phyloP scores from a whole-genome alignment of 148 eudicot species.

The Amaranthus hypochondriacus region DNA sequence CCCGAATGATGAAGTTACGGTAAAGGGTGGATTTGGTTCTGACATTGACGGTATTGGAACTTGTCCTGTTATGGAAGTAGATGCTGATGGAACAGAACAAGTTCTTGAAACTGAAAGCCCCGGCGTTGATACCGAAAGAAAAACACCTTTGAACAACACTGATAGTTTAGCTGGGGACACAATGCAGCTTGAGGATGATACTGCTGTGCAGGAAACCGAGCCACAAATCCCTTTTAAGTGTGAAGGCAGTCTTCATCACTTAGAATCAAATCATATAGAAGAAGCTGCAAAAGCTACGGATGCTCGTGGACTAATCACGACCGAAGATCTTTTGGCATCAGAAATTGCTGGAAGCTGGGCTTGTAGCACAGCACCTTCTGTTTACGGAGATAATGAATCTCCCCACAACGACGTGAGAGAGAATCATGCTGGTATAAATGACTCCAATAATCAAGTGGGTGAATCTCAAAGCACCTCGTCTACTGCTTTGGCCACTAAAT shows the following conservation, averaged over 20 bases:
- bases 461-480: constrained; percentile 52
- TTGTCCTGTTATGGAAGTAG: constrained; percentile 44
- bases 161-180: constrained; percentile 48
- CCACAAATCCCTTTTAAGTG: constrained; percentile 26
- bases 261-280: constrained; percentile 24
- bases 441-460: constrained; percentile 49
- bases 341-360: constrained; percentile 95
- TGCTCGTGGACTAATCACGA: constrained; percentile 46
- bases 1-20: constrained; percentile 37
- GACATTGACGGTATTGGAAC: constrained; percentile 72
- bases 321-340: constrained; percentile 82
- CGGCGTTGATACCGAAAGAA: constrained; percentile 34
- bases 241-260: constrained; percentile 29
- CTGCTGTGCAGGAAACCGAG: constrained; percentile 45
- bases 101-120: constrained; percentile 70
- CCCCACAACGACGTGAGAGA: constrained; percentile 34
- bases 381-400: constrained; percentile 74
- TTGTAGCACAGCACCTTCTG: constrained; percentile 67
- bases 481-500: constrained; percentile 25
- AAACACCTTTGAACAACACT: constrained; percentile 35
- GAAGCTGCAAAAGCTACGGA: constrained; percentile 37
- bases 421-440: constrained; percentile 29
- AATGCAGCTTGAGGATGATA: constrained; percentile 63
- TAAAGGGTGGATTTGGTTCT: constrained; percentile 74
- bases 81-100: constrained; percentile 53